Evolutionary conservation across 306 rosid genomes (phyloP).

Genomic region (Dryas drummondii): DNA sequence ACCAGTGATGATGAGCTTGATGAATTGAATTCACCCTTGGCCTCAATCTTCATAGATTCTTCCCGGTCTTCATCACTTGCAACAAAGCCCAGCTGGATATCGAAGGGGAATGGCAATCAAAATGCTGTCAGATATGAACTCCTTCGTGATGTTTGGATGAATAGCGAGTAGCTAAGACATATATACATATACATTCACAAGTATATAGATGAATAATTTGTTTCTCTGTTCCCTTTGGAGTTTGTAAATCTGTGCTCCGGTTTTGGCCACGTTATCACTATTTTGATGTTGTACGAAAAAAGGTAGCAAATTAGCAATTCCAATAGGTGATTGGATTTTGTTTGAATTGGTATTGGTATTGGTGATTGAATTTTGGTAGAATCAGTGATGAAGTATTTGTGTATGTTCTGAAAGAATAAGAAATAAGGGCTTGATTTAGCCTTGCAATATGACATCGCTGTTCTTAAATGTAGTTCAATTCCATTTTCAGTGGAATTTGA

Average conservation of each 20-base stretch:
- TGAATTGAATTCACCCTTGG: conserved; percentile 76
- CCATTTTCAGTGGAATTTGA: no score
- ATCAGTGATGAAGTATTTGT: no score
- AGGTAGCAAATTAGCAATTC: neutral
- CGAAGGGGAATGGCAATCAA: conserved; percentile 41
- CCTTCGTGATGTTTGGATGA: conserved; percentile 81
- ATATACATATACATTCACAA: neutral
- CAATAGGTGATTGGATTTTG: no score
- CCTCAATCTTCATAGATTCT: conserved; percentile 47
- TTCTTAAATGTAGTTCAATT: no score
- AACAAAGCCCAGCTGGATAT: conserved; percentile 40
- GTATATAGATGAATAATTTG: conserved; percentile 9
- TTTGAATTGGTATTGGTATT: no score
- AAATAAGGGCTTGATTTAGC: no score
- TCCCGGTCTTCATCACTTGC: conserved; percentile 39
- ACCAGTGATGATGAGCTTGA: conserved; percentile 97
- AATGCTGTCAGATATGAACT: conserved; percentile 75
- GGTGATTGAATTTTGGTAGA: no score
- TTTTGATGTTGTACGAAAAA: conserved; percentile 16
- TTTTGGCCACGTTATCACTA: neutral
- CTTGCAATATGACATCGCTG: no score
- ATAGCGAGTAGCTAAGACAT: conserved; percentile 42
- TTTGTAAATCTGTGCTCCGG: conserved; percentile 20
- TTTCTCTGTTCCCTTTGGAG: conserved; percentile 4
- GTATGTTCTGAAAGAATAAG: no score